Evolutionary conservation across 1,284 basidiomycete species (phyloP), one percentile per base, ranked within the genome.

Genomic region (Sutorius eximius): DNA sequence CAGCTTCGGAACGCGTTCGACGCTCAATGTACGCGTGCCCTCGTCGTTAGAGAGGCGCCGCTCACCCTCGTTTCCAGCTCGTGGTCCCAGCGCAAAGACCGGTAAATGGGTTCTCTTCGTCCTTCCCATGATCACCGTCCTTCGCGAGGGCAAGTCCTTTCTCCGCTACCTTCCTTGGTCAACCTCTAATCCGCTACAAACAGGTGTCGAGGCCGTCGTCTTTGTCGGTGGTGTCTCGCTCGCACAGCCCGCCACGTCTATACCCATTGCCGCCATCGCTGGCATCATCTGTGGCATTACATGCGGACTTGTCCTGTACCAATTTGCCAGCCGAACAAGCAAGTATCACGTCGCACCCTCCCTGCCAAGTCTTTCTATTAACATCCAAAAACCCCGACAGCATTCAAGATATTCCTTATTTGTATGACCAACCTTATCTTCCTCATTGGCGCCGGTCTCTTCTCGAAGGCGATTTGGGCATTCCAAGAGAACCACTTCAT

Each of bases 161-260:
- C 11, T 30, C n/a, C 3, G 13, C 30, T 15, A 0, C 15, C 7
- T 5, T 22, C n/a, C 9, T 12, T n/a, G 12, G 4, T 38, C 53
- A 3, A 57, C 32, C 4, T 7, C 45, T 13, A 10, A 15, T 24
- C 37, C 2, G 38, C 22, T 37, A 32, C 29, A n/a, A 32, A 45
- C 60, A 84, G 82, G 85, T 51, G 79, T 97, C 61, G 95, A 98
- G 72, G 93, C 91, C 2, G 88, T 97, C 55, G 79, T 98, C 59
- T 97, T 97, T 68, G 93, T 97, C 49, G 91, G 94, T 18, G 94
- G 95, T 55, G 94, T 96, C 41, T 86, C 93, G 2, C 85, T 97
- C 43, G 87, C 87, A 37, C 82, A 91, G 66, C 77, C 83, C 3
- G 94, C 90, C 3, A 82, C 80, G 2, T 83, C 93, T 5, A 95